Percentiles rank a stretch among this genome's conserved stretches.
These are phyloP conservation scores for Chlamydomonas asymmetrica DNA, from an alignment of 139 green algal species.

Conservation along the genomic window DNA sequence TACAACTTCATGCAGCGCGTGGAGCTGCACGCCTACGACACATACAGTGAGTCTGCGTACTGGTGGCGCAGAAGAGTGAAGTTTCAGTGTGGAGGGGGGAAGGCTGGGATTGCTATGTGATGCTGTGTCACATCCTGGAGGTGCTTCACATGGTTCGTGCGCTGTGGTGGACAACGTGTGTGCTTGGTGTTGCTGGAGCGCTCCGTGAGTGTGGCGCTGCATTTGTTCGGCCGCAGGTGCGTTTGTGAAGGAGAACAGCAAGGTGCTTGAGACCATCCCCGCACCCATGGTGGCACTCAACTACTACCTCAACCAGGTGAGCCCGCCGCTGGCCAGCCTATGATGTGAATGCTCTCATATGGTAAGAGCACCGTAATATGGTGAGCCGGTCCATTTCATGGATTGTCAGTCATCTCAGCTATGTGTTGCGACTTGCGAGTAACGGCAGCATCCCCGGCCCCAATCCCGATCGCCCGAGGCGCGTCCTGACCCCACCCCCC, in stretches of 20 bases:
- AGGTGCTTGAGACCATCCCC: constrained; percentile 60
- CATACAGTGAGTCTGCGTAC: constrained; percentile 57
- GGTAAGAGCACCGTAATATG: background rate
- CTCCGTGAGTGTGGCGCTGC: too few species aligned
- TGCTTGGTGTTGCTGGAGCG: too few species aligned
- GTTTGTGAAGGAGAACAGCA: constrained; percentile 29
- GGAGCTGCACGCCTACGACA: constrained; percentile 86
- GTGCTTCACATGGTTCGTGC: background rate
- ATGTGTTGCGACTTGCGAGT: background rate
- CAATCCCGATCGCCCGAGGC: too few species aligned
- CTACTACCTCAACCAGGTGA: constrained; percentile 88
- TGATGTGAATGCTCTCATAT: background rate
- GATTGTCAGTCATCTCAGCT: background rate
- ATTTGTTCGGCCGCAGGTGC: background rate
- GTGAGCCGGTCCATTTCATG: background rate
- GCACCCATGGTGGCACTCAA: constrained; percentile 79
- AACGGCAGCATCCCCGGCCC: background rate
- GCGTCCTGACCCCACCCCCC: too few species aligned
- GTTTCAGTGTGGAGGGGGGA: background rate
- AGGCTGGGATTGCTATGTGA: background rate
- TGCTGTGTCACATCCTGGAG: background rate
- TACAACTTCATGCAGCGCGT: constrained; percentile 90
- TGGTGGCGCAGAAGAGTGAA: background rate
- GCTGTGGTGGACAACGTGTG: background rate
- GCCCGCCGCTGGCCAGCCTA: constrained; percentile 68